Percentiles rank a stretch among this genome's conserved stretches.
phyloP scores from a whole-genome alignment of 495 filamentous ascomycete species.

The Aspergillus affinis region DNA sequence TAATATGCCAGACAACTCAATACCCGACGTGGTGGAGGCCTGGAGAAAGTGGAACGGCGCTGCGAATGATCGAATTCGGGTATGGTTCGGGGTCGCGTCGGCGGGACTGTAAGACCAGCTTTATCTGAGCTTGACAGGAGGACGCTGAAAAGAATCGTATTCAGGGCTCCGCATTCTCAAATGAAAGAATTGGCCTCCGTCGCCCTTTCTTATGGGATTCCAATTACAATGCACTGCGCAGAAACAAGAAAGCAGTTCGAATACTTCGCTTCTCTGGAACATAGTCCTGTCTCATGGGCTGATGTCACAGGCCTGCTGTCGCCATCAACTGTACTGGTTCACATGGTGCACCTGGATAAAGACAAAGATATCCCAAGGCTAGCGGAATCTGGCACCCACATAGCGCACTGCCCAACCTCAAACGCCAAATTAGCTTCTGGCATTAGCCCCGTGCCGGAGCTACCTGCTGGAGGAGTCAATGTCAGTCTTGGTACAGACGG shows the following conservation, averaged over 20 bases:
- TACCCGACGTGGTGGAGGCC: slow-evolving; percentile 43
- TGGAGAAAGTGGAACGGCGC: slow-evolving; percentile 50
- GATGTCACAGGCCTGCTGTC: slow-evolving; percentile 40
- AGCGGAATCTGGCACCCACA: slow-evolving; percentile 39
- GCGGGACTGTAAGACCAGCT: slow-evolving; percentile 41
- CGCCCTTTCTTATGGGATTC: slow-evolving; percentile 42
- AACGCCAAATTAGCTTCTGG: slow-evolving; percentile 53
- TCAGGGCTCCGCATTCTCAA: not conserved
- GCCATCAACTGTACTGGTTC: slow-evolving; percentile 39
- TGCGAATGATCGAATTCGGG: slow-evolving; percentile 45
- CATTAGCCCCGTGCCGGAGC: slow-evolving; percentile 44
- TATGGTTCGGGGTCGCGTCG: slow-evolving; percentile 53
- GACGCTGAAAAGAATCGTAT: not conserved
- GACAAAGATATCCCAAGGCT: slow-evolving; percentile 43
- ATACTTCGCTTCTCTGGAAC: slow-evolving; percentile 40
- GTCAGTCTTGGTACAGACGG: slow-evolving; percentile 49
- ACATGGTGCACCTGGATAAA: slow-evolving; percentile 48
- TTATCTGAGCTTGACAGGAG: slow-evolving; percentile 1
- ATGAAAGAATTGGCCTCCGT: slow-evolving; percentile 10
- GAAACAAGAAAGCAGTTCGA: slow-evolving; percentile 39
- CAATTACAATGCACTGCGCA: slow-evolving; percentile 44
- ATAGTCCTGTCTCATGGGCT: slow-evolving; percentile 47
- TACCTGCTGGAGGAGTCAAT: slow-evolving; percentile 36
- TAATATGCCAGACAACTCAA: slow-evolving; percentile 44
- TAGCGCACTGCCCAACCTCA: slow-evolving; percentile 51